phyloP scores from a whole-genome alignment of 305 asterid genomes.

The Withania somnifera region DNA sequence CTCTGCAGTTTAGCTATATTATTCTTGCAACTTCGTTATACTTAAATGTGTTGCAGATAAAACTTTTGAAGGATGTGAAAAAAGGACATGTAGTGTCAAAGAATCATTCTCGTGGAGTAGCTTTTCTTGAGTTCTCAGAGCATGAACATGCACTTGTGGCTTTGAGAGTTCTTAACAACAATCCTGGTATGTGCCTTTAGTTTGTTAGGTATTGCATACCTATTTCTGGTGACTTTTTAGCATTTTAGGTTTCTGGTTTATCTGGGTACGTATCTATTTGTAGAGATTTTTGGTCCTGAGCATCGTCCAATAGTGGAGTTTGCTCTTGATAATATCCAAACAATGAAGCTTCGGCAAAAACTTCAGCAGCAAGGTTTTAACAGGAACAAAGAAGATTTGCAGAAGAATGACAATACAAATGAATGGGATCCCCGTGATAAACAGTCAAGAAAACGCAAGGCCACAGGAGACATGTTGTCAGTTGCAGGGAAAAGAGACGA shows the following conservation, averaged over 20 bases:
- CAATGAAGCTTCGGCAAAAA: constrained; percentile 64
- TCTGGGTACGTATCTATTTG: neutral
- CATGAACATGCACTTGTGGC: constrained; percentile 98
- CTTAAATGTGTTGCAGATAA: constrained; percentile 37
- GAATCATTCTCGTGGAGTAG: constrained; percentile 81
- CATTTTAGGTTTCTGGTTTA: neutral
- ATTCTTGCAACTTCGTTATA: neutral
- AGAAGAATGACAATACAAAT: constrained; percentile 14
- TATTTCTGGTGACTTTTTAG: neutral
- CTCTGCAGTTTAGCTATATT: neutral
- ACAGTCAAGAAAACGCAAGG: constrained; percentile 41
- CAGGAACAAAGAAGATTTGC: constrained; percentile 13
- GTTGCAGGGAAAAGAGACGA: constrained; percentile 18
- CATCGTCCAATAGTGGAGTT: constrained; percentile 97
- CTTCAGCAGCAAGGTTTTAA: constrained; percentile 31
- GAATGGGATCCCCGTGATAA: constrained; percentile 11
- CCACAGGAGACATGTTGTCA: constrained; percentile 24
- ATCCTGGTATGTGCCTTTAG: constrained; percentile 51
- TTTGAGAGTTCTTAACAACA: constrained; percentile 86
- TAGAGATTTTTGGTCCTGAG: constrained; percentile 76
- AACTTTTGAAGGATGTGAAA: constrained; percentile 53
- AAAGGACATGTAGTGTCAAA: constrained; percentile 44
- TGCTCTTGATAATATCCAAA: constrained; percentile 84
- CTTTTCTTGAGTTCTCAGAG: constrained; percentile 87
- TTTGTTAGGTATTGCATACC: neutral